Evolutionary conservation across 108 stramenopile species (phyloP).

Genomic region (Skeletonema costatum): DNA sequence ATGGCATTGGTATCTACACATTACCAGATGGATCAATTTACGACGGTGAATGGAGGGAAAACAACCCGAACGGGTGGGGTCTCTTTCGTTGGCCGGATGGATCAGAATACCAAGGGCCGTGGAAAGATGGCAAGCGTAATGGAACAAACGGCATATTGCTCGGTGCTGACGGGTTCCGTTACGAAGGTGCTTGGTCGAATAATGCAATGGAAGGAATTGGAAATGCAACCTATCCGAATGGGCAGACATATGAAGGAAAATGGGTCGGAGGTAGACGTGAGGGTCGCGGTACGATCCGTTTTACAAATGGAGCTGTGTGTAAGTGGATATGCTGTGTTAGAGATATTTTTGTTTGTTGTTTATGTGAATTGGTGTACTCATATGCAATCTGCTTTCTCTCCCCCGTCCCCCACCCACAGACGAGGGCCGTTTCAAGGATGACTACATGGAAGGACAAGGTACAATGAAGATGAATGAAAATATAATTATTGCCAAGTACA

Average conservation of each 20-base stretch:
- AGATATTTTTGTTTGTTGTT: background rate
- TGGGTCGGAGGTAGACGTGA: conserved; percentile 78
- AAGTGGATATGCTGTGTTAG: conserved; percentile 8
- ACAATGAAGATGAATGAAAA: conserved; percentile 82
- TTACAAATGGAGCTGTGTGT: conserved; percentile 84
- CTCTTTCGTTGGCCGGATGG: conserved; percentile 80
- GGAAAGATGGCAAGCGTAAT: conserved; percentile 84
- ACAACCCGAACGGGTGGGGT: conserved; percentile 73
- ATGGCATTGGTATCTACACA: conserved; percentile 77
- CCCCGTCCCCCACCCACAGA: conserved; percentile 17
- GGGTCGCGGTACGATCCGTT: conserved; percentile 86
- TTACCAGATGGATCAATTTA: conserved; percentile 76
- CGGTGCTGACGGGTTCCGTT: conserved; percentile 79
- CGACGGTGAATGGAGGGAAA: conserved; percentile 88
- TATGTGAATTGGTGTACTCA: background rate
- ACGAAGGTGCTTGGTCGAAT: conserved; percentile 89
- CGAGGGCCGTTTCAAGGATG: conserved; percentile 91
- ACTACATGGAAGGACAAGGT: conserved; percentile 90
- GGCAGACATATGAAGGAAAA: conserved; percentile 84
- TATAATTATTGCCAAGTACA: conserved; percentile 51
- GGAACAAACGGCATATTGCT: conserved; percentile 75
- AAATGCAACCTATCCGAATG: conserved; percentile 81
- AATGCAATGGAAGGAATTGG: conserved; percentile 93
- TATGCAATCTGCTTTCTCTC: background rate
- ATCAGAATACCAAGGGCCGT: conserved; percentile 79